phyloP scores from a whole-genome alignment of 2,329 filamentous ascomycete species.

The Claviceps maximensis region DNA sequence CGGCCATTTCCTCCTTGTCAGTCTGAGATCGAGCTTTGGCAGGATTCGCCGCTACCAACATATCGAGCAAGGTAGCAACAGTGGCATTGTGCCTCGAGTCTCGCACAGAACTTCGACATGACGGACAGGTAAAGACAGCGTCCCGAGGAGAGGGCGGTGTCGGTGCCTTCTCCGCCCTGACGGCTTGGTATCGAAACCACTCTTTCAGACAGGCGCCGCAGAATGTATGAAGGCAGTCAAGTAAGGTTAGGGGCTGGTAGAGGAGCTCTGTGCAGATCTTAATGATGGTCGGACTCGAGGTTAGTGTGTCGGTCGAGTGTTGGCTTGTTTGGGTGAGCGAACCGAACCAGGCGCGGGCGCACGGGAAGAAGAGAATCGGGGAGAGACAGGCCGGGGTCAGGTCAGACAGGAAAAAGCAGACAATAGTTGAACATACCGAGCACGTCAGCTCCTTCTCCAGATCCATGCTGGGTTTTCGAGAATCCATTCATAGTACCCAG shows the following conservation, averaged over 20 bases:
- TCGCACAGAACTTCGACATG: slow-evolving; percentile 76
- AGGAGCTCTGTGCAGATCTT: slow-evolving; percentile 95
- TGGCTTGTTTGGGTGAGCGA: background rate
- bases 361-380: slow-evolving; percentile 13
- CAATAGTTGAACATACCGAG: slow-evolving; percentile 78
- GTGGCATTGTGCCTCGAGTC: slow-evolving; percentile 84
- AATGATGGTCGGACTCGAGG: background rate
- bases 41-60: slow-evolving; percentile 72
- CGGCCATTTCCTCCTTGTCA: slow-evolving; percentile 65
- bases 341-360: slow-evolving; percentile 1
- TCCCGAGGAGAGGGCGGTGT: slow-evolving; percentile 34
- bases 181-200: slow-evolving; percentile 80
- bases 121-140: slow-evolving; percentile 70
- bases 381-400: background rate
- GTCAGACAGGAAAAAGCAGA: background rate
- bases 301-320: background rate
- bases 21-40: slow-evolving; percentile 52
- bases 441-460: slow-evolving; percentile 91
- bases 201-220: slow-evolving; percentile 91
- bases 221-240: slow-evolving; percentile 91
- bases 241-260: slow-evolving; percentile 78
- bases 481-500: slow-evolving; percentile 32
- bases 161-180: slow-evolving; percentile 38
- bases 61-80: slow-evolving; percentile 78
- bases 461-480: slow-evolving; percentile 44